Conservation (phyloP, 2,329 filamentous ascomycete genomes). For the Proliferodiscus dingleyae region DNA sequence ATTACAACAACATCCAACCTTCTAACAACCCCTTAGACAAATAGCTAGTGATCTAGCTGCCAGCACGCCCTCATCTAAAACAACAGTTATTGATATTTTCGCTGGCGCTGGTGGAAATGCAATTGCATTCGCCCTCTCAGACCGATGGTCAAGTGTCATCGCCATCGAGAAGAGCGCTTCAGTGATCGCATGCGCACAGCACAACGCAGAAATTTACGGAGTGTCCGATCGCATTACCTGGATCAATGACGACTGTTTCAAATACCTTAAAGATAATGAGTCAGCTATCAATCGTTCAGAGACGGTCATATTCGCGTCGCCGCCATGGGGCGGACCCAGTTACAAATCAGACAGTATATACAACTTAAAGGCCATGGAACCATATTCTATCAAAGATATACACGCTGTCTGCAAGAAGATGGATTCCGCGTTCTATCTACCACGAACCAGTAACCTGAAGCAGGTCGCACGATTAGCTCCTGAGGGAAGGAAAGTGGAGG, state of each 20-base stretch:
- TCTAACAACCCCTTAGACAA: slow-evolving; percentile 43
- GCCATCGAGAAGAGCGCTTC: slow-evolving; percentile 80
- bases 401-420: slow-evolving; percentile 56
- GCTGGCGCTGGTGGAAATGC: slow-evolving; percentile 88
- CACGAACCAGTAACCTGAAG: slow-evolving; percentile 75
- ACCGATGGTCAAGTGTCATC: slow-evolving; percentile 76
- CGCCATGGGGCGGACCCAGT: slow-evolving; percentile 67
- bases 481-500: slow-evolving; percentile 55
- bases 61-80: slow-evolving; percentile 29
- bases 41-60: slow-evolving; percentile 67
- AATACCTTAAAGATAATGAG: slow-evolving; percentile 22
- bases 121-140: slow-evolving; percentile 85
- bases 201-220: slow-evolving; percentile 84
- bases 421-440: slow-evolving; percentile 72
- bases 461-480: slow-evolving; percentile 62
- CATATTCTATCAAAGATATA: slow-evolving; percentile 67
- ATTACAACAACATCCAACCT: neutral
- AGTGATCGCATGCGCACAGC: slow-evolving; percentile 82
- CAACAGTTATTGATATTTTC: slow-evolving; percentile 74
- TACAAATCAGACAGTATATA: slow-evolving; percentile 69
- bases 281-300: slow-evolving; percentile 20
- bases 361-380: slow-evolving; percentile 79
- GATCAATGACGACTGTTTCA: slow-evolving; percentile 81
- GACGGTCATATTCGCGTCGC: slow-evolving; percentile 62
- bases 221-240: slow-evolving; percentile 76